Evolutionary conservation across 2,329 filamentous ascomycete genomes (phyloP).

Genomic region (Neonectria hederae): DNA sequence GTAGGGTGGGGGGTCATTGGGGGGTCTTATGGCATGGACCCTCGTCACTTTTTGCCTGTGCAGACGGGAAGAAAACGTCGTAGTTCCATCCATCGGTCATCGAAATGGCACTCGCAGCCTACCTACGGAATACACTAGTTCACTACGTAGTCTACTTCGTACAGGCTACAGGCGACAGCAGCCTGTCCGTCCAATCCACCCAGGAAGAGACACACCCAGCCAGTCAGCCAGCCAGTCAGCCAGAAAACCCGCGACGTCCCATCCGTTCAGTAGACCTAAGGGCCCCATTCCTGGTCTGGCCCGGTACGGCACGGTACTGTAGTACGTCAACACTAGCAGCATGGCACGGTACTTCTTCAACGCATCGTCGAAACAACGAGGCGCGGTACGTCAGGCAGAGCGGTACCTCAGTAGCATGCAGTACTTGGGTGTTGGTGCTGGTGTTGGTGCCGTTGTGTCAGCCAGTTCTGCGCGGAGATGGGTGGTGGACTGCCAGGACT

Average conservation of each 20-base stretch:
- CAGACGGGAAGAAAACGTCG: conserved; percentile 6
- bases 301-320: conserved; percentile 12
- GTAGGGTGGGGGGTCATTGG: conserved; percentile 33
- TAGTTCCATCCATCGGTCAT: not conserved
- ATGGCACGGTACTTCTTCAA: not conserved
- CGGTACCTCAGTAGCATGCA: not conserved
- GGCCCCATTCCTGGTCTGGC: conserved; percentile 16
- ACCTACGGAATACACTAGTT: not conserved
- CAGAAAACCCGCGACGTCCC: conserved; percentile 19
- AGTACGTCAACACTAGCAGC: conserved; percentile 7
- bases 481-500: not conserved
- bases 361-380: not conserved
- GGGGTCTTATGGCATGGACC: conserved; percentile 24
- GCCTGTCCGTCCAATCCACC: not conserved
- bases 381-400: conserved; percentile 3
- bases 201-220: conserved; percentile 7
- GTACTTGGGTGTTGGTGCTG: not conserved
- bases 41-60: not conserved
- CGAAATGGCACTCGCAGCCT: conserved; percentile 1
- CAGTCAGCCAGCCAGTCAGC: conserved; percentile 7
- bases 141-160: too few species aligned
- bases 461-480: conserved; percentile 1
- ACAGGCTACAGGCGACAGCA: not conserved
- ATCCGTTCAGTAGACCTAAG: conserved; percentile 12
- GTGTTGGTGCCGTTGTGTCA: not conserved